Evolutionary conservation across 1,284 basidiomycete genomes (phyloP).

Genomic region (Termitomyces sp.): DNA sequence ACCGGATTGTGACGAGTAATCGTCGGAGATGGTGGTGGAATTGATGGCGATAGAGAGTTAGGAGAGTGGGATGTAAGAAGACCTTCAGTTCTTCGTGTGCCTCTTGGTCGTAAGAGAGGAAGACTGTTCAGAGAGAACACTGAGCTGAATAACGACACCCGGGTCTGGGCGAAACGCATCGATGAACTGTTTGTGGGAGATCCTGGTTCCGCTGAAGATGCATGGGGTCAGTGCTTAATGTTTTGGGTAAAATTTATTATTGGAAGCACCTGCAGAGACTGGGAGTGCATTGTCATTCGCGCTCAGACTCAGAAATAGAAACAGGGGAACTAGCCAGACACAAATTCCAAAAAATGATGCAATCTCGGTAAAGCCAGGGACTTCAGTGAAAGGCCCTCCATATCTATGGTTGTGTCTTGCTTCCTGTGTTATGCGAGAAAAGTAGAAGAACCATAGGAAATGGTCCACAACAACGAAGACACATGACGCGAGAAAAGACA

Average conservation of each 20-base stretch:
- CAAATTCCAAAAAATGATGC: constrained; percentile 91
- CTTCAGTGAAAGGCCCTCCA: constrained; percentile 30
- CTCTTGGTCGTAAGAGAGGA: constrained; percentile 27
- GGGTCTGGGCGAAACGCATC: constrained; percentile 26
- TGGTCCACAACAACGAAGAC: constrained; percentile 81
- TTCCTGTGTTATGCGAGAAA: constrained; percentile 63
- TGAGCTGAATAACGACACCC: constrained; percentile 61
- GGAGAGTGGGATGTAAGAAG: constrained; percentile 56
- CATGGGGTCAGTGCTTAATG: neutral
- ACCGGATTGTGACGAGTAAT: constrained; percentile 21
- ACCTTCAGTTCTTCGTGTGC: constrained; percentile 43
- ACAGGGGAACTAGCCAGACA: constrained; percentile 89
- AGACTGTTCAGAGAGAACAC: constrained; percentile 42
- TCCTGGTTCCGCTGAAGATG: constrained; percentile 30
- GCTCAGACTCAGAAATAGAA: constrained; percentile 88
- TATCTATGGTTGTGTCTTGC: constrained; percentile 42
- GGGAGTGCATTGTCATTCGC: constrained; percentile 95
- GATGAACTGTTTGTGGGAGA: constrained; percentile 28
- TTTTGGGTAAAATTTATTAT: neutral
- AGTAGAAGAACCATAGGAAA: constrained; percentile 94
- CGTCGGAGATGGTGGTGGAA: constrained; percentile 20
- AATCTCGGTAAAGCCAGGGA: constrained; percentile 80
- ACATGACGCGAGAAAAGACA: constrained; percentile 81
- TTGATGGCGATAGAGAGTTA: constrained; percentile 22
- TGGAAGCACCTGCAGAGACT: constrained; percentile 36